phyloP scores from a whole-genome alignment of 2,329 filamentous ascomycete species.

The Endothia cerciana region DNA sequence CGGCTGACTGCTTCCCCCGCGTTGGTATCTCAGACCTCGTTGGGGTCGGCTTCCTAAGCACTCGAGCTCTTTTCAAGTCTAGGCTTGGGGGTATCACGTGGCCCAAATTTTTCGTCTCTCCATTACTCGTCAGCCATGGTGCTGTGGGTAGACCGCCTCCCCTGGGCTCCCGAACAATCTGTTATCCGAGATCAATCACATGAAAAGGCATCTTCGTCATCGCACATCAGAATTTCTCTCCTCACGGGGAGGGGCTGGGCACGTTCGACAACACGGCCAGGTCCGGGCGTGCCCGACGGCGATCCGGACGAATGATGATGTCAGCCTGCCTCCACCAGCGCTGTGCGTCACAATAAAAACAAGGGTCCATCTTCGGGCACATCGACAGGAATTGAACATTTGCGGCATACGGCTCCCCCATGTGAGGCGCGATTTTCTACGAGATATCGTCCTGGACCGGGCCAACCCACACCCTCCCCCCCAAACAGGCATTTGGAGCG shows the following conservation, averaged over 20 bases:
- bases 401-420: background rate
- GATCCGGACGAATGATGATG: conserved; percentile 5
- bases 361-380: background rate
- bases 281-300: background rate
- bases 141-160: background rate
- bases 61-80: conserved; percentile 5
- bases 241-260: background rate
- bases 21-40: background rate
- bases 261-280: background rate
- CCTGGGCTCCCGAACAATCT: background rate
- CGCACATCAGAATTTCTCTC: background rate
- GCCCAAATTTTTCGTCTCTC: background rate
- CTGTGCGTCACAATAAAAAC: background rate
- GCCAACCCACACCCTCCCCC: too few relatives aligned
- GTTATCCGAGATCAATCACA: background rate
- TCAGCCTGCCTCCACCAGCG: conserved; percentile 6
- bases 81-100: conserved; percentile 26
- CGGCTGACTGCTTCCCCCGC: background rate
- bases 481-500: background rate
- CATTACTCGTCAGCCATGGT: conserved; percentile 3
- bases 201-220: background rate
- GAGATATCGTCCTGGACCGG: background rate
- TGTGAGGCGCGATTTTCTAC: background rate
- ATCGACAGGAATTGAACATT: background rate
- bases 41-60: background rate